These are phyloP conservation scores for Leavenworthia alabamica DNA, from an alignment of 345 rosid genomes.

Conservation along the genomic window DNA sequence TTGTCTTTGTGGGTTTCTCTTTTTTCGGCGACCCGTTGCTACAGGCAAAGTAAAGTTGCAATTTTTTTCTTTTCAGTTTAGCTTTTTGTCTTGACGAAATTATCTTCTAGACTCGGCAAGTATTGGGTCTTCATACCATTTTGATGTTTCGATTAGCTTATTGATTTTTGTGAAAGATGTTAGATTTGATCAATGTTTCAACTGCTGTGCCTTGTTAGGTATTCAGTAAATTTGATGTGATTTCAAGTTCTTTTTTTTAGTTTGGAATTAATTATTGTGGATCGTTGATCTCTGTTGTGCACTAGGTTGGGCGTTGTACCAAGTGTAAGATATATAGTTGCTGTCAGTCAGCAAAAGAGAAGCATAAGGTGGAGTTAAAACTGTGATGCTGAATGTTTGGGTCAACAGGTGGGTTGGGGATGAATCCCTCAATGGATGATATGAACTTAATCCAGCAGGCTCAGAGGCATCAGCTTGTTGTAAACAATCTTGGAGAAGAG, in stretches of 20 bases:
- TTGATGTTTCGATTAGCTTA: not conserved
- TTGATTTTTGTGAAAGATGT: no score
- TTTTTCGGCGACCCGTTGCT: no score
- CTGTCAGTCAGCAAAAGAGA: slow-evolving; percentile 22
- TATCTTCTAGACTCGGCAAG: slow-evolving; percentile 24
- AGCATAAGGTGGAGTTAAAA: slow-evolving; percentile 31
- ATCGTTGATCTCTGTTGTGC: not conserved
- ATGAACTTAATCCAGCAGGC: slow-evolving; percentile 96
- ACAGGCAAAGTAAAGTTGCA: slow-evolving; percentile 31
- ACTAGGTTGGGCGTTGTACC: slow-evolving; percentile 7
- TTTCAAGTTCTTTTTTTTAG: not conserved
- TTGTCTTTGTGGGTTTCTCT: no score
- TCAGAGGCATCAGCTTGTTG: slow-evolving; percentile 91
- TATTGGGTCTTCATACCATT: slow-evolving; percentile 15
- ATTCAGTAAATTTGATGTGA: slow-evolving; percentile 1
- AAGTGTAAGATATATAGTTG: slow-evolving; percentile 12
- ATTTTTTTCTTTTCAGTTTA: slow-evolving; percentile 8
- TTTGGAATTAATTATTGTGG: not conserved
- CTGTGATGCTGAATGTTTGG: slow-evolving; percentile 96
- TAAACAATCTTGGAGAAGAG: slow-evolving; percentile 90
- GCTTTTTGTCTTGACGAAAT: slow-evolving; percentile 3
- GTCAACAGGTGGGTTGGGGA: slow-evolving; percentile 65
- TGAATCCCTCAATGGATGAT: slow-evolving; percentile 95
- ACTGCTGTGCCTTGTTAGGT: no score
- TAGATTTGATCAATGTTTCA: no score